Evolutionary conservation across 75 land plant species (phyloP).

Genomic region (Isoetes taiwanensis): DNA sequence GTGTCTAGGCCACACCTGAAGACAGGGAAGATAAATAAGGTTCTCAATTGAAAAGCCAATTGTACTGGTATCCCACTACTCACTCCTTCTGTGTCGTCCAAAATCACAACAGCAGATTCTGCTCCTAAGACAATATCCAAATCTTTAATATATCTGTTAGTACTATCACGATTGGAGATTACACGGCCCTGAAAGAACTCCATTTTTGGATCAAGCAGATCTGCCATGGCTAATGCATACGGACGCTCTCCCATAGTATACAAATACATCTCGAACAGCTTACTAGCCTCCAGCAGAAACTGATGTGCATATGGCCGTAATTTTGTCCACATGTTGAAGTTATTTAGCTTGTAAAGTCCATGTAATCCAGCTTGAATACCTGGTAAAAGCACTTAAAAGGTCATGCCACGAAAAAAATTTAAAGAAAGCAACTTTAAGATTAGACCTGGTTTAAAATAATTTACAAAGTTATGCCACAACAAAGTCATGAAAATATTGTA

Average conservation of each 20-base stretch:
- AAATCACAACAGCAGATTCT: conserved; percentile 77
- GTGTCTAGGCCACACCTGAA: conserved; percentile 84
- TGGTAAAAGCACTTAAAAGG: background rate
- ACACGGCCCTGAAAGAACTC: conserved; percentile 58
- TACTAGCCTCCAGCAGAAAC: conserved; percentile 69
- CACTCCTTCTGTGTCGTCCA: conserved; percentile 91
- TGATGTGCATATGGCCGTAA: conserved; percentile 72
- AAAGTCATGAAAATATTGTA: background rate
- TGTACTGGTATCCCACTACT: conserved; percentile 8
- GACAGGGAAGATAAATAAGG: background rate
- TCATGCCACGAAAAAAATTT: too few relatives aligned
- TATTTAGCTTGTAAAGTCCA: conserved; percentile 42
- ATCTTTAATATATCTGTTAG: conserved; percentile 70
- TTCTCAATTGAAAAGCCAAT: background rate
- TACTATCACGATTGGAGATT: conserved; percentile 80
- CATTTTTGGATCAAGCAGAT: conserved; percentile 65
- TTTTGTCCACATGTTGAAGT: conserved; percentile 78
- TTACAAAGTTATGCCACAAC: background rate
- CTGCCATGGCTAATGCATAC: conserved; percentile 79
- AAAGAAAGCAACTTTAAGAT: too few relatives aligned
- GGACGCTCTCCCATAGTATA: conserved; percentile 90
- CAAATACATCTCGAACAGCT: conserved; percentile 79
- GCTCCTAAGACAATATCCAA: conserved; percentile 87
- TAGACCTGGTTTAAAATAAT: too few relatives aligned
- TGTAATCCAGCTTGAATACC: too few relatives aligned